Evolutionary conservation across 768 basidiomycete genomes (phyloP), one percentile per base, ranked within the genome.

Genomic region (Boletus barrowsii): DNA sequence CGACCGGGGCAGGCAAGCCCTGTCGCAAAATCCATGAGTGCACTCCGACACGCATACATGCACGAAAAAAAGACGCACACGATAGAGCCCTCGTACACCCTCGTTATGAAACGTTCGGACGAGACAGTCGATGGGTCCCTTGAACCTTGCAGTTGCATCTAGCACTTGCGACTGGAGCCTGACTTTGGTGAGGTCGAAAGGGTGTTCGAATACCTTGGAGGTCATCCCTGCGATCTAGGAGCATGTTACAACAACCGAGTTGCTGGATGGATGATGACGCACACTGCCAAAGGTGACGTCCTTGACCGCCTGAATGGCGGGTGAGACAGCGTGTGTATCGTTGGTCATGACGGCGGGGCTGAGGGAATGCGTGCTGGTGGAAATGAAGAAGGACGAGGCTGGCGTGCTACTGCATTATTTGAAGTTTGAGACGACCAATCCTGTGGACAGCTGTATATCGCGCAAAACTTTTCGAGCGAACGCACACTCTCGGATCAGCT

Each of bases 101-200:
- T 98, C 95, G 49, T 84, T 79, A 59, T 72, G 73, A 76, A 84
- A 93, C 0, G 95, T 98, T 68, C 88, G 82, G 44, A 74, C 73
- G 53, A 98, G 79, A 69, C 94, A 96, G 71, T 98, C 91, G 55
- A 93, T 62, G 0, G 95, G 94, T 0, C 95, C 95, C 14, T 75
- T 84, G 73, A 93, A 98, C 17, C 84, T 81, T 47, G 72, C 74
- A 14, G 81, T 75, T 10, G 81, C 73, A 56, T 89, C 84, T 50
- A 95, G 77, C 13, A 95, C 86, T 65, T 98, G 96, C 2, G 90
- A 83, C 70, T 98, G 96, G 41, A 98, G 79, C 46, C 95, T 83
- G 54, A 97, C 95, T 75, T 97, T 98, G 52, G 93, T 88, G 35
- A 98, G 81, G 72, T 98, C 95, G 64, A 96, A 93, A 1, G 96